Conservation (phyloP, 495 filamentous ascomycete species). For the Neurospora hispaniola region DNA sequence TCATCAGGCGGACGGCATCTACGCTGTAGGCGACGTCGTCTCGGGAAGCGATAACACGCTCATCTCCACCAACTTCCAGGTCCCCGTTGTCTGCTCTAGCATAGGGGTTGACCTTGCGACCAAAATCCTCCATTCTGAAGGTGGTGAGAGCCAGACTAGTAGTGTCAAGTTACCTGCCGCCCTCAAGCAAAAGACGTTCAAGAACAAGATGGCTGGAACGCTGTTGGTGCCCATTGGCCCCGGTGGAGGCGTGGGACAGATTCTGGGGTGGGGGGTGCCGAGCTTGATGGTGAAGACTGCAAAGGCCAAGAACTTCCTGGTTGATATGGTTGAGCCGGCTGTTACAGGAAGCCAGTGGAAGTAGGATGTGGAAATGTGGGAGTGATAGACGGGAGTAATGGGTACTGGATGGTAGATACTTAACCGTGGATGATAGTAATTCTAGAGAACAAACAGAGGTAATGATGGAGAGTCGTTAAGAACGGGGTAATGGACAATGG, state of each 20-base stretch:
- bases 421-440: too few relatives aligned
- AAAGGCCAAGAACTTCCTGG: constrained; percentile 46
- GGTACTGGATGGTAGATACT: background rate
- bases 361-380: background rate
- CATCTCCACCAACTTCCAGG: background rate
- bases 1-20: background rate
- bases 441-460: background rate
- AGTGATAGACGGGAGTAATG: background rate
- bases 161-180: background rate
- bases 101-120: background rate
- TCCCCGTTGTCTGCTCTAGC: background rate
- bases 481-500: background rate
- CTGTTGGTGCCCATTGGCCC: constrained; percentile 42
- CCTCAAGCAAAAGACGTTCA: constrained; percentile 21
- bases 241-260: constrained; percentile 41
- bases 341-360: background rate
- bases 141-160: background rate
- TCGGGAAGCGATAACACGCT: background rate
- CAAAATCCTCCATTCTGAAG: background rate
- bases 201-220: constrained; percentile 19
- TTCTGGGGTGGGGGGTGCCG: constrained; percentile 39
- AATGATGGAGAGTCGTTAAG: background rate
- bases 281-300: constrained; percentile 41
- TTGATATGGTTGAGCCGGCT: constrained; percentile 4
- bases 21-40: constrained; percentile 2